Conservation (phyloP, 1,284 basidiomycete species). For the Tylopilus orsonianus region DNA sequence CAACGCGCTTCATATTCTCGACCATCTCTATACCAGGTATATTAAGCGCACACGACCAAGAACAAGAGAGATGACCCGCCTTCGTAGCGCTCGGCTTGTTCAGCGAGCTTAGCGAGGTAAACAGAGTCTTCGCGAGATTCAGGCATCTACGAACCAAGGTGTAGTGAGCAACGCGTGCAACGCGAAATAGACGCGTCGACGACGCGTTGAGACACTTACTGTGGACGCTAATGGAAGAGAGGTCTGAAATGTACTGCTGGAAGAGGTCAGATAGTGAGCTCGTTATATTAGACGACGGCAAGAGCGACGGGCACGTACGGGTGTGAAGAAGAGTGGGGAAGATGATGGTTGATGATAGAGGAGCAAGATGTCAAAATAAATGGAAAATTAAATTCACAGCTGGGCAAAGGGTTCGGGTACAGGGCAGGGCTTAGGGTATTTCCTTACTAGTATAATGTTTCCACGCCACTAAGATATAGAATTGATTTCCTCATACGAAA, state of each 20-base stretch:
- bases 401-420: conserved; percentile 51
- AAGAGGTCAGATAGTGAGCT: conserved; percentile 32
- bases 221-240: conserved; percentile 22
- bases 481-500: conserved; percentile 8
- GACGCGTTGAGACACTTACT: conserved; percentile 37
- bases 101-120: conserved; percentile 99
- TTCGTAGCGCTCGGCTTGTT: conserved; percentile 98
- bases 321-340: conserved; percentile 35
- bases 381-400: conserved; percentile 49
- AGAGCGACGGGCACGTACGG: conserved; percentile 33
- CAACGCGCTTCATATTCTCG: conserved; percentile 98
- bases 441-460: conserved; percentile 13
- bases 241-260: conserved; percentile 17
- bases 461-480: conserved; percentile 30
- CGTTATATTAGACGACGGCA: conserved; percentile 31
- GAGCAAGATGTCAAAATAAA: conserved; percentile 43
- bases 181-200: conserved; percentile 34
- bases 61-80: conserved; percentile 50
- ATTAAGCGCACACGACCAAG: conserved; percentile 13
- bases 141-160: conserved; percentile 57
- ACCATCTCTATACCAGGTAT: conserved; percentile 79
- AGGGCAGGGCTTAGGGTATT: conserved; percentile 37
- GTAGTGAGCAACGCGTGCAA: conserved; percentile 26
- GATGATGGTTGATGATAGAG: conserved; percentile 49
- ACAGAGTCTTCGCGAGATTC: conserved; percentile 94